A percentile compares a stretch with the other conserved stretches of the same genome.
These are phyloP conservation scores for Solanum aculeatissimum DNA, from an alignment of 305 asterid genomes.

Conservation along the genomic window DNA sequence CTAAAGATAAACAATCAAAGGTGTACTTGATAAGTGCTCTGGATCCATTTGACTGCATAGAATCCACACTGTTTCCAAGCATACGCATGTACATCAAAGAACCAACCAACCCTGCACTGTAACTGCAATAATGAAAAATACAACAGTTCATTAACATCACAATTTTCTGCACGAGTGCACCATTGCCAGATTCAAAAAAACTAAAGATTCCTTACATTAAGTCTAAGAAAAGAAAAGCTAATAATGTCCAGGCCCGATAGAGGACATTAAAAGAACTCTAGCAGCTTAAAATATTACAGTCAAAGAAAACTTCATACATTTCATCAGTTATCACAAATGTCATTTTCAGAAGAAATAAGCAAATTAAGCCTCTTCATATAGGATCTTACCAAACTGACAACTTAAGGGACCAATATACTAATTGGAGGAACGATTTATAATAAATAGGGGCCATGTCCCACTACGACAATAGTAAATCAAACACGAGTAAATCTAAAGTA, in stretches of 20 bases:
- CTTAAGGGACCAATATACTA: not conserved
- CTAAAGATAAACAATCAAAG: not conserved
- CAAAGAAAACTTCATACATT: not conserved
- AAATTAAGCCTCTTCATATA: not conserved
- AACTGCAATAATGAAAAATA: slow-evolving; percentile 32
- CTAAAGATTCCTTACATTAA: not conserved
- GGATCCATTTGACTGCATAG: slow-evolving; percentile 79
- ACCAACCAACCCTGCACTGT: slow-evolving; percentile 74
- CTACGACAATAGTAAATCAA: not conserved
- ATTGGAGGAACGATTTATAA: not conserved
- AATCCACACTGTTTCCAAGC: slow-evolving; percentile 86
- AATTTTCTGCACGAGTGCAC: not conserved
- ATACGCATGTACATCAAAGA: slow-evolving; percentile 79
- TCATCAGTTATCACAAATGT: not conserved
- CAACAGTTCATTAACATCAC: not conserved
- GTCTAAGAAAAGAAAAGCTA: not conserved
- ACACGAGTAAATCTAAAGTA: not conserved
- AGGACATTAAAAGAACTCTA: not conserved
- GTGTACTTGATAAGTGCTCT: slow-evolving; percentile 69
- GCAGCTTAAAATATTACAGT: not conserved
- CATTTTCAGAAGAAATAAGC: not conserved
- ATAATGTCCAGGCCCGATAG: not conserved
- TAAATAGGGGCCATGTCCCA: not conserved
- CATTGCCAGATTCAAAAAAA: not conserved
- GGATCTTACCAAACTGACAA: not conserved